These are phyloP conservation scores for Evernia prunastri DNA, from an alignment of 495 filamentous ascomycete species.

Conservation along the genomic window DNA sequence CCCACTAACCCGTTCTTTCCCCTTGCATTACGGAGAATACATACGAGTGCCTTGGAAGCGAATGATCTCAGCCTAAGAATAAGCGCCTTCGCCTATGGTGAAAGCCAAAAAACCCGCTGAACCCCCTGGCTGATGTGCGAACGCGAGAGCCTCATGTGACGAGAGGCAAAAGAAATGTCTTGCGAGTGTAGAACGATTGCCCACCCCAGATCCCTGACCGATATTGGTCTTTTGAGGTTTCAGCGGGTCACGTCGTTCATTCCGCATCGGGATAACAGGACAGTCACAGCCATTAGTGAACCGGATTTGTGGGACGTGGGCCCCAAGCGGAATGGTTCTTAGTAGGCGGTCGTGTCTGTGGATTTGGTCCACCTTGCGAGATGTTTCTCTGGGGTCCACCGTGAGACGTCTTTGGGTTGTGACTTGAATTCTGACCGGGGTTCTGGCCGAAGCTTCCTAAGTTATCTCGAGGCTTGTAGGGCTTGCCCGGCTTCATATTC, in stretches of 20 bases:
- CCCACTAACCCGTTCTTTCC: conserved; percentile 3
- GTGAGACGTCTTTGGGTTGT: conserved; percentile 9
- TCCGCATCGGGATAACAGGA: not conserved
- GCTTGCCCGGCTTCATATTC: conserved; percentile 17
- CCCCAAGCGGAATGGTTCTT: conserved; percentile 19
- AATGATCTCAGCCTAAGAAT: conserved; percentile 10
- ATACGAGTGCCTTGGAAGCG: conserved; percentile 14
- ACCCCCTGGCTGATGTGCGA: conserved; percentile 11
- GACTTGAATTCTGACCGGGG: not conserved
- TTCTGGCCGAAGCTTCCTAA: conserved; percentile 16
- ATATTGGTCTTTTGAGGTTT: not conserved
- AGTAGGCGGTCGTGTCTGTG: conserved; percentile 9
- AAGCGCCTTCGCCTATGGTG: conserved; percentile 14
- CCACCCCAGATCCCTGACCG: not conserved
- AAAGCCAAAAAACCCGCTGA: conserved; percentile 16
- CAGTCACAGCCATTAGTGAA: conserved; percentile 12
- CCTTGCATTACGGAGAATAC: conserved; percentile 1
- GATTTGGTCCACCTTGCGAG: not conserved
- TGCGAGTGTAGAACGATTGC: conserved; percentile 6
- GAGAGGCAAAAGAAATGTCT: conserved; percentile 5
- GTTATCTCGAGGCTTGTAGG: conserved; percentile 21
- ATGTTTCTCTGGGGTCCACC: conserved; percentile 14
- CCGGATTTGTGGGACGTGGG: conserved; percentile 7
- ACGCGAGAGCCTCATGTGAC: conserved; percentile 10
- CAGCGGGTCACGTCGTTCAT: not conserved